Conservation (phyloP, 2,329 filamentous ascomycete genomes). For the Drechslerella stenobrocha region DNA sequence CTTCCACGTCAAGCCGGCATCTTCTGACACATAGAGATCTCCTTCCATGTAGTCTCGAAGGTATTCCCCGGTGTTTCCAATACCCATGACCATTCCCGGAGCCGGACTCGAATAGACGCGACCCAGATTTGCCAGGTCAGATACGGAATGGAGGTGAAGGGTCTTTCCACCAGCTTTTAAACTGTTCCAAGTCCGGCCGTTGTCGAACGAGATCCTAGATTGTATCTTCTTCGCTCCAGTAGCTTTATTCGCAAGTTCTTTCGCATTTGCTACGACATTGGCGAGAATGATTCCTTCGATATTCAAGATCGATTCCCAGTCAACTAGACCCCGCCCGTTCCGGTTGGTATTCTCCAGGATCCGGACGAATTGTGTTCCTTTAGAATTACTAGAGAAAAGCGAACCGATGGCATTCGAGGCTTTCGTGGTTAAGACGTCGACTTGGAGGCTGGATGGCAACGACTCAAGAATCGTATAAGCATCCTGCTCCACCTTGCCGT, state of each 20-base stretch:
- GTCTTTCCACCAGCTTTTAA: slow-evolving; percentile 68
- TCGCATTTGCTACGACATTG: slow-evolving; percentile 84
- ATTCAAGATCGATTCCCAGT: slow-evolving; percentile 90
- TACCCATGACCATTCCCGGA: slow-evolving; percentile 88
- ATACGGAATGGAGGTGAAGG: slow-evolving; percentile 90
- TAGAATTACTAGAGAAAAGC: slow-evolving; percentile 93
- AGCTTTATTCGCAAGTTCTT: slow-evolving; percentile 64
- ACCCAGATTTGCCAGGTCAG: slow-evolving; percentile 77
- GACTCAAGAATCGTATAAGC: slow-evolving; percentile 94
- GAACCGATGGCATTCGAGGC: slow-evolving; percentile 75
- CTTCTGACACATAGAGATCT: slow-evolving; percentile 83
- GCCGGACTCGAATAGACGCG: slow-evolving; percentile 91
- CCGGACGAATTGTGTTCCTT: slow-evolving; percentile 91
- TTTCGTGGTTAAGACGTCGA: slow-evolving; percentile 78
- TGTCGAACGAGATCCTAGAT: slow-evolving; percentile 89
- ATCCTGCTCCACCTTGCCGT: slow-evolving; percentile 75
- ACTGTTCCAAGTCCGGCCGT: slow-evolving; percentile 79
- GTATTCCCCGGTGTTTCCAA: slow-evolving; percentile 81
- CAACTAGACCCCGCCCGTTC: slow-evolving; percentile 73
- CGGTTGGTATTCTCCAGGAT: slow-evolving; percentile 93
- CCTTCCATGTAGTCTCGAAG: slow-evolving; percentile 73
- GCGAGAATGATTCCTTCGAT: slow-evolving; percentile 92
- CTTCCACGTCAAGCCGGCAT: slow-evolving; percentile 85
- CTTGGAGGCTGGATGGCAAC: slow-evolving; percentile 95
- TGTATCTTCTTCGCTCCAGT: slow-evolving; percentile 66